Evolutionary conservation across 1,284 basidiomycete genomes (phyloP).

Genomic region (Rugiboletus extremiorientalis): DNA sequence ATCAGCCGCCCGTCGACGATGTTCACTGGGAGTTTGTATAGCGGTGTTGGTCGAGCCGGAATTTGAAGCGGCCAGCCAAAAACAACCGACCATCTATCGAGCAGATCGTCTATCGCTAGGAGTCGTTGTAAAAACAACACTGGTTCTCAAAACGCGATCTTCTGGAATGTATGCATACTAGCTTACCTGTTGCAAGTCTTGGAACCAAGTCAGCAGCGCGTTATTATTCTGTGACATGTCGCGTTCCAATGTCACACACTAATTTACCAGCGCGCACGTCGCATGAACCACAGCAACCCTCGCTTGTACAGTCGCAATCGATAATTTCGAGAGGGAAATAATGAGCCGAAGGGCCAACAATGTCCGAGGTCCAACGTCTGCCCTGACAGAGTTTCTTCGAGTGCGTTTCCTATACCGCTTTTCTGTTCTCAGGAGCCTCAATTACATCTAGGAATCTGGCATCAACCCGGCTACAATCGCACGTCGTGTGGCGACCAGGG

Average conservation of each 20-base stretch:
- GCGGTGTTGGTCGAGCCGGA: conserved; percentile 17
- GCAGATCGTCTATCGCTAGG: conserved; percentile 7
- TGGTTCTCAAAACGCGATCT: too few relatives aligned
- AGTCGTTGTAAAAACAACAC: too few relatives aligned
- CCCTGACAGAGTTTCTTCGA: conserved; percentile 88
- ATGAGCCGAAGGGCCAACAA: conserved; percentile 49
- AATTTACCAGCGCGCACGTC: conserved; percentile 19
- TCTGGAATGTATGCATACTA: too few relatives aligned
- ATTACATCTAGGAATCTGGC: conserved; percentile 61
- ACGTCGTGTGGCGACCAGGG: conserved; percentile 49
- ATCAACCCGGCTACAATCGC: conserved; percentile 73
- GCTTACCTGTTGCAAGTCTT: too few relatives aligned
- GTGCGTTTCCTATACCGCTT: conserved; percentile 43
- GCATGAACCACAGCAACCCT: conserved; percentile 3
- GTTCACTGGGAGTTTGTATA: conserved; percentile 24
- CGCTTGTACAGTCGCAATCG: too few relatives aligned
- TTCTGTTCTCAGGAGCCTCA: background rate
- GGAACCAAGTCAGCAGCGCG: too few relatives aligned
- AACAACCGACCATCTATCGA: conserved; percentile 14
- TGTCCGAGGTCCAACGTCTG: conserved; percentile 87
- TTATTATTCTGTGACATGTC: conserved; percentile 22
- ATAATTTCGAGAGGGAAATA: background rate
- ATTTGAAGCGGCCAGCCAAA: background rate
- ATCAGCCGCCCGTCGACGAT: conserved; percentile 11
- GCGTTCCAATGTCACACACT: conserved; percentile 14